Base-by-base conservation (phyloP, 495 filamentous ascomycete species). In the Aspergillus saccharolyticus region DNA sequence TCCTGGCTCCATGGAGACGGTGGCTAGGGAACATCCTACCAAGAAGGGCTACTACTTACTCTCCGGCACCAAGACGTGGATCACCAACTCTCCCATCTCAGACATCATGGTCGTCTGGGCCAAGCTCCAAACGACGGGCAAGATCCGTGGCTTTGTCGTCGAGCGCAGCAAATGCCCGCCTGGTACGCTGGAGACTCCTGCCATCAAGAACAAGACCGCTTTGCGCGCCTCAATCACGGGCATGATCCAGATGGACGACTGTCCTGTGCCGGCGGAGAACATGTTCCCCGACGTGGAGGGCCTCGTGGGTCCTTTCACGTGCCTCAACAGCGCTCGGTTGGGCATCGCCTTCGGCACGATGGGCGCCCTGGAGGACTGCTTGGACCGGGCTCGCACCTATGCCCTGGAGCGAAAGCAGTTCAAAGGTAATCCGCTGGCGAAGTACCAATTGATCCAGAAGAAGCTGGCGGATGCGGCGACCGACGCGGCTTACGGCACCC, bases 401-500 rank as follows among this genome's bases (percentile, higher is more conserved):
- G 85, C 91, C 17, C 75, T 98, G 25, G 89, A 96, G 71, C 80
- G 94, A 54, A 93, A 89, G 71, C 94, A 98, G 72, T 98, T 98
- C 83, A 96, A 95, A 76, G 85, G 87, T 39, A 97, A 97, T 68
- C 90, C 94, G 1, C 77, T 98, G 43, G 94, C 94, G 33, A 97
- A 93, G 75, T 98, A 97, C 63, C 94, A 98, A 72, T 82, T 98
- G n/a, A 82, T 98, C 43, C 94, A 98, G 78, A 97, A 96, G 83
- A 98, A 98, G 76, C 76, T 98, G 57, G 87, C 91, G 0, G 92
- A 97, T 69, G 94, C 93, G 15, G 80, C 82, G 9, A 97, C 95
- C 0, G 94, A 97, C 72, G 89, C 89, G 15, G 86, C 91, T 1
- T 98, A 89, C 67, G 94, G 94, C 4, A 87, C 88, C 10, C 68